phyloP scores from a whole-genome alignment of 208 protist species.

The Histomonas meleagridis region DNA sequence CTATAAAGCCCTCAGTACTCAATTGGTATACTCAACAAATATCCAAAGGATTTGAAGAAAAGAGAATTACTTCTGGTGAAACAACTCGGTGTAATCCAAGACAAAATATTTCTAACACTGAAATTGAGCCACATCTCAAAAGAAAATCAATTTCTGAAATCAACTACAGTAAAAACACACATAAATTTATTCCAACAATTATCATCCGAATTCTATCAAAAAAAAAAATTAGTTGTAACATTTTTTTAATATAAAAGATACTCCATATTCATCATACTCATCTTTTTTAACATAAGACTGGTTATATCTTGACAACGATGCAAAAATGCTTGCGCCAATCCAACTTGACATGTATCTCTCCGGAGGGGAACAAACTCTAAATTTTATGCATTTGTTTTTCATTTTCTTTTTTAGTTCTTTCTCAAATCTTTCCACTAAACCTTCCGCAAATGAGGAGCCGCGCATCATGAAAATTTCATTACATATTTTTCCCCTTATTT shows the following conservation, averaged over 20 bases:
- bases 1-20: not conserved
- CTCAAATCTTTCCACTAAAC: constrained; percentile 83
- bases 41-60: constrained; percentile 17
- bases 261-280: too few species aligned
- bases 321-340: constrained; percentile 50
- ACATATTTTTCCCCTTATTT: constrained; percentile 57
- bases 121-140: too few species aligned
- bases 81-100: not conserved
- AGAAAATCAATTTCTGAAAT: not conserved
- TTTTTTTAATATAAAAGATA: too few species aligned
- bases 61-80: not conserved
- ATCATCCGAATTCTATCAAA: too few species aligned
- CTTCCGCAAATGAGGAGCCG: constrained; percentile 58
- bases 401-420: constrained; percentile 62
- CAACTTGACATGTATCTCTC: constrained; percentile 69
- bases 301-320: too few species aligned
- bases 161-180: too few species aligned
- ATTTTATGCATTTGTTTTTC: too few species aligned
- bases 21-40: not conserved
- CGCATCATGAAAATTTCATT: constrained; percentile 57
- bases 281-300: too few species aligned
- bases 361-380: constrained; percentile 45
- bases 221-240: too few species aligned
- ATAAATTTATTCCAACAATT: too few species aligned
- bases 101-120: too few species aligned